Conservation (phyloP, 106 monocot genomes). For the Ottelia alismoides region DNA sequence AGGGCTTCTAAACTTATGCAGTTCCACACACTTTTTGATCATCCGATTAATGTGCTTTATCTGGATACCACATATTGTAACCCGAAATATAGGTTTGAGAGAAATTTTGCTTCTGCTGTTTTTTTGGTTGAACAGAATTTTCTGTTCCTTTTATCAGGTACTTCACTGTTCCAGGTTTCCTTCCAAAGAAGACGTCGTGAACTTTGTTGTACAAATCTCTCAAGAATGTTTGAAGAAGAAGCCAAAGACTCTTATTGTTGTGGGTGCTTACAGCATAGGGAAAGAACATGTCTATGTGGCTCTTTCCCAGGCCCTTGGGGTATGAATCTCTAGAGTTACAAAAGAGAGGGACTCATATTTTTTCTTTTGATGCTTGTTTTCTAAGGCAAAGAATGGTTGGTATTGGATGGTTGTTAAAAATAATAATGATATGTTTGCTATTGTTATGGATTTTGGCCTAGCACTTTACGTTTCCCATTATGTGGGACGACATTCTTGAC, state of each 20-base stretch:
- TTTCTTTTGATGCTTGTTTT: no score
- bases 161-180: slow-evolving; percentile 38
- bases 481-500: no score
- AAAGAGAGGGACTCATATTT: no score
- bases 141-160: no score
- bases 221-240: slow-evolving; percentile 28
- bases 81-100: slow-evolving; percentile 38
- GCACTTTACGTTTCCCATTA: no score
- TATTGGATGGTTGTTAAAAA: no score
- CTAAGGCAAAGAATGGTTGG: no score
- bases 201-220: slow-evolving; percentile 44
- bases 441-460: no score
- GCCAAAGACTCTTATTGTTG: slow-evolving; percentile 52
- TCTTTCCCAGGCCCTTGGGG: slow-evolving; percentile 44
- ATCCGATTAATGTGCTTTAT: slow-evolving; percentile 40
- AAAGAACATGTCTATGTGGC: slow-evolving; percentile 63
- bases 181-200: slow-evolving; percentile 53
- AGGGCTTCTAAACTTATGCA: slow-evolving; percentile 57
- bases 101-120: no score
- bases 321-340: no score
- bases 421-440: no score
- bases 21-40: slow-evolving; percentile 28
- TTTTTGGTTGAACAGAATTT: no score
- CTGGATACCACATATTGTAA: slow-evolving; percentile 74
- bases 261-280: slow-evolving; percentile 72